Evolutionary conservation across 345 rosid genomes (phyloP).

Genomic region (Lepidium africanum): DNA sequence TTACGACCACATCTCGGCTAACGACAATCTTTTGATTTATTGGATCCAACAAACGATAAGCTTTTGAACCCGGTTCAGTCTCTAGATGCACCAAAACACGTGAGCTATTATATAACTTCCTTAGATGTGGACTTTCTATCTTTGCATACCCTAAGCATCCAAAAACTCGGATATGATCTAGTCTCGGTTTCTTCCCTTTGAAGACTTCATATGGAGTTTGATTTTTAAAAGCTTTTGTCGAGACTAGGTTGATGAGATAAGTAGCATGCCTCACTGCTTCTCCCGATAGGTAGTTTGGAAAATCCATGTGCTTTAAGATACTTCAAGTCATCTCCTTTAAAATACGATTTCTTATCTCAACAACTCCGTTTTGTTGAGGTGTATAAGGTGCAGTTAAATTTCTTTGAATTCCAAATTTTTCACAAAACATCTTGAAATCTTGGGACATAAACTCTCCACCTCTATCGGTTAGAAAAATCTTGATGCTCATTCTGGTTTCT

Average conservation of each 20-base stretch:
- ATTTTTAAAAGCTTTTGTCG: no score
- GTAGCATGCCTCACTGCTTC: background rate
- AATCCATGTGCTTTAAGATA: background rate
- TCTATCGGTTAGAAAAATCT: no score
- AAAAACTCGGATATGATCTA: no score
- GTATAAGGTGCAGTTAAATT: background rate
- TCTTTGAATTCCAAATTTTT: background rate
- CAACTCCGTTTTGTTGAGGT: background rate
- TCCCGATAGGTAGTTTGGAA: background rate
- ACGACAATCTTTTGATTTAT: no score
- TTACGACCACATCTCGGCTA: no score
- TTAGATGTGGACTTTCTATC: background rate
- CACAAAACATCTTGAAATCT: background rate
- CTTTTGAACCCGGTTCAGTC: background rate
- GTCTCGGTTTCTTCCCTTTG: no score
- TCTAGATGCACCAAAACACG: background rate
- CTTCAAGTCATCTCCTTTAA: background rate
- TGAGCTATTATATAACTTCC: background rate
- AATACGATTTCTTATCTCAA: background rate
- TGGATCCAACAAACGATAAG: background rate
- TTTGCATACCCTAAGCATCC: background rate
- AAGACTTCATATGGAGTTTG: no score
- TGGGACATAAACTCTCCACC: no score
- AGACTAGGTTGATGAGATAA: no score
- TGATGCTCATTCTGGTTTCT: no score